phyloP scores from a whole-genome alignment of 225 moss, liverwort and hornwort species.

The Marchantia polymorpha region DNA sequence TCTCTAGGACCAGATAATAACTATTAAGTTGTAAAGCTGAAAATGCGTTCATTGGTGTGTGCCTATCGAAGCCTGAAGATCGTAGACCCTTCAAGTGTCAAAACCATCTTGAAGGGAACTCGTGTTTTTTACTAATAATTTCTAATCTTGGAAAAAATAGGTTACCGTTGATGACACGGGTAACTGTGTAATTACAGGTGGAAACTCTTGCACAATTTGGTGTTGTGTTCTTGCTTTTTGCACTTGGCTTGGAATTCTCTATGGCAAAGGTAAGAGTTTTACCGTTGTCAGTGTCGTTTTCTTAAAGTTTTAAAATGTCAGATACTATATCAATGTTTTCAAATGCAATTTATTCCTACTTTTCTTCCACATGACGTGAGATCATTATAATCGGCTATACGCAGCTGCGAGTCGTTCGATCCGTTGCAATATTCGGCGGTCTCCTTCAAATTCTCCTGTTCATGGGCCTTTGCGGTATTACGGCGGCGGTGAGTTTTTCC shows the following conservation, averaged over 20 bases:
- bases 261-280: slow-evolving; percentile 52
- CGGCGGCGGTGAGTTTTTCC: slow-evolving; percentile 49
- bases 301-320: no score
- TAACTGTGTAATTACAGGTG: slow-evolving; percentile 40
- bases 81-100: no score
- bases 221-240: slow-evolving; percentile 93
- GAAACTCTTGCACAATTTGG: slow-evolving; percentile 98
- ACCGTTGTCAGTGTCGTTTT: no score
- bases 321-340: no score
- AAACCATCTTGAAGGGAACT: no score
- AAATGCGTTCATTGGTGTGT: no score
- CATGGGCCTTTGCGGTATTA: slow-evolving; percentile 93
- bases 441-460: slow-evolving; percentile 85
- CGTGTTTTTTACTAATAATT: neutral
- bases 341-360: no score
- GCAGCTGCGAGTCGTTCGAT: slow-evolving; percentile 78
- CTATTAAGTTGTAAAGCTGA: neutral
- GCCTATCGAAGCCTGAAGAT: no score
- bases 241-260: slow-evolving; percentile 93
- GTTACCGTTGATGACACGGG: no score
- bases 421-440: slow-evolving; percentile 84
- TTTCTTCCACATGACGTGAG: neutral
- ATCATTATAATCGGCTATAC: neutral
- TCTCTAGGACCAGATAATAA: no score
- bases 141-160: neutral